These are phyloP conservation scores for Panaeolus cyanescens DNA, from an alignment of 768 basidiomycete genomes.

Conservation along the genomic window DNA sequence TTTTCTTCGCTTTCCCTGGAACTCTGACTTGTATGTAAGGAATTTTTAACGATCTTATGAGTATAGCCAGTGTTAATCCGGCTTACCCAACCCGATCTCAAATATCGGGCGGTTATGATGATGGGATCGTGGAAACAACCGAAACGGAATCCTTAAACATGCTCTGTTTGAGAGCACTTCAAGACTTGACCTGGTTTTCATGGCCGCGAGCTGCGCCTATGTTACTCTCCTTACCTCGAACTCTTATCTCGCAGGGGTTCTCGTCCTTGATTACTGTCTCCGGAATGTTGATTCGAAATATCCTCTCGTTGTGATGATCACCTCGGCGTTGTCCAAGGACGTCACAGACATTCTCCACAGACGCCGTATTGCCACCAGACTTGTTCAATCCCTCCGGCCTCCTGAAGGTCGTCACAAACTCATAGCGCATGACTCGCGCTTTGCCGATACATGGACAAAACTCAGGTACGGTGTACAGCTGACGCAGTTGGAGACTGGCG, in stretches of 20 bases:
- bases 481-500: neutral
- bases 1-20: slow-evolving; percentile 12
- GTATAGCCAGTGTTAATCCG: slow-evolving; percentile 14
- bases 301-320: slow-evolving; percentile 80
- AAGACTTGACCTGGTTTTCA: slow-evolving; percentile 12
- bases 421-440: slow-evolving; percentile 49
- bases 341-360: slow-evolving; percentile 53
- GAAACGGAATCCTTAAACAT: slow-evolving; percentile 21
- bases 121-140: slow-evolving; percentile 24
- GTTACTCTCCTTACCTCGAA: slow-evolving; percentile 77
- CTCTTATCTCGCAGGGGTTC: slow-evolving; percentile 64
- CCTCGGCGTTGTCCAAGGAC: slow-evolving; percentile 53
- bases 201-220: slow-evolving; percentile 51
- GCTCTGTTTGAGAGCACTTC: slow-evolving; percentile 13
- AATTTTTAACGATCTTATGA: slow-evolving; percentile 5
- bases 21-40: neutral
- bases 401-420: slow-evolving; percentile 36
- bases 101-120: slow-evolving; percentile 17
- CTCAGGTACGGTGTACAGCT: slow-evolving; percentile 37
- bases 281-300: slow-evolving; percentile 59
- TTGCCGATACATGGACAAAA: slow-evolving; percentile 76
- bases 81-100: slow-evolving; percentile 16
- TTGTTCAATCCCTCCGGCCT: slow-evolving; percentile 64
- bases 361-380: slow-evolving; percentile 53
- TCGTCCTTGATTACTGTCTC: slow-evolving; percentile 62